Percentiles rank a stretch among this genome's conserved stretches.
phyloP scores from a whole-genome alignment of 2,329 filamentous ascomycete genomes.

The Acarospora socialis region DNA sequence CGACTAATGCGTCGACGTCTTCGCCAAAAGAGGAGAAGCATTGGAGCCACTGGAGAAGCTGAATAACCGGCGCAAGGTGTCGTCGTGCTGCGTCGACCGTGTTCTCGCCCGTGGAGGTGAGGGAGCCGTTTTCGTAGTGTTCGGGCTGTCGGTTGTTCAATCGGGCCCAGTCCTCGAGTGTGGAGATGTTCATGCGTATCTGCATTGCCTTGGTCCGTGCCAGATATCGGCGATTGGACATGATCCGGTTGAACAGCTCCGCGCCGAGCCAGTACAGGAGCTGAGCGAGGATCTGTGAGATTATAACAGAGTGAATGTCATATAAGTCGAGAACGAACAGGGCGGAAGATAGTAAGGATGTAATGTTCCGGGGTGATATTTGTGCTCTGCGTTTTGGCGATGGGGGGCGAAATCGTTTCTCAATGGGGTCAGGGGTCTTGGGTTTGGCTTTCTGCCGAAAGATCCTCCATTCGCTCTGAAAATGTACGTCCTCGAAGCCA shows the following conservation, averaged over 20 bases:
- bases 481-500: slow-evolving; percentile 89
- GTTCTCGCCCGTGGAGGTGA: slow-evolving; percentile 68
- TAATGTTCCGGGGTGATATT: slow-evolving; percentile 85
- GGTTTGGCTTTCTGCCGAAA: slow-evolving; percentile 84
- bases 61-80: slow-evolving; percentile 80
- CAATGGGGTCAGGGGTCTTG: slow-evolving; percentile 68
- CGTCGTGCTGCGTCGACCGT: slow-evolving; percentile 71
- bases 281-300: slow-evolving; percentile 78
- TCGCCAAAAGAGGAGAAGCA: slow-evolving; percentile 91
- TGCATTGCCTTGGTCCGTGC: slow-evolving; percentile 98
- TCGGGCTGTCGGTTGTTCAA: slow-evolving; percentile 88
- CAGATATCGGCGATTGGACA: slow-evolving; percentile 89
- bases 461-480: slow-evolving; percentile 97
- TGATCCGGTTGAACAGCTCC: slow-evolving; percentile 93
- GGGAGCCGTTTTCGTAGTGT: slow-evolving; percentile 87
- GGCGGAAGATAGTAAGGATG: slow-evolving; percentile 85
- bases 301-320: slow-evolving; percentile 95
- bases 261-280: slow-evolving; percentile 92
- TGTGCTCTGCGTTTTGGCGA: slow-evolving; percentile 89
- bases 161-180: slow-evolving; percentile 88
- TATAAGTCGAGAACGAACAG: slow-evolving; percentile 97
- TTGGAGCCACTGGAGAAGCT: slow-evolving; percentile 92
- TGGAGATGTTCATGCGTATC: slow-evolving; percentile 96
- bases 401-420: slow-evolving; percentile 82
- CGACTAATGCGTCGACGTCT: slow-evolving; percentile 75